These are phyloP conservation scores for Cladorrhinum samala DNA, from an alignment of 495 filamentous ascomycete genomes.

Conservation along the genomic window DNA sequence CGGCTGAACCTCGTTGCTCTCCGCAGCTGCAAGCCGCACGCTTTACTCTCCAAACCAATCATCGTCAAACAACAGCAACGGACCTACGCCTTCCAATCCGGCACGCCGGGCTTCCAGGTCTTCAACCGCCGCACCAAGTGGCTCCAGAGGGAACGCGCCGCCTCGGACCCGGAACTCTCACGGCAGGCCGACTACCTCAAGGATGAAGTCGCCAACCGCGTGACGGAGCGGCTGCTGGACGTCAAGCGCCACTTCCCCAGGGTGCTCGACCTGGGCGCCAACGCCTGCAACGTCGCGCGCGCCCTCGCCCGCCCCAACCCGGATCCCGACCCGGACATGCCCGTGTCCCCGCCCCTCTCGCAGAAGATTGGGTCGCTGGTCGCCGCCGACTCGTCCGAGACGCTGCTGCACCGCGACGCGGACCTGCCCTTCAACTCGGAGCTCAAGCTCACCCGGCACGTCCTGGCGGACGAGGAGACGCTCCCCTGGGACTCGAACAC, in stretches of 20 bases:
- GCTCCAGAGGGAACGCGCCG: constrained; percentile 83
- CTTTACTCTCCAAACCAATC: no score
- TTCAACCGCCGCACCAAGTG: constrained; percentile 87
- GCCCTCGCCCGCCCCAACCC: constrained; percentile 64
- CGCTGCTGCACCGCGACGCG: constrained; percentile 77
- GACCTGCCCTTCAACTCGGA: constrained; percentile 72
- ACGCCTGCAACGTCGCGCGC: constrained; percentile 88
- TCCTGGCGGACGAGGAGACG: constrained; percentile 62
- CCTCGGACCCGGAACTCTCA: constrained; percentile 60
- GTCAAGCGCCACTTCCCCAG: constrained; percentile 80
- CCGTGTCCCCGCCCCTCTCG: constrained; percentile 56
- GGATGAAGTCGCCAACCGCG: constrained; percentile 78
- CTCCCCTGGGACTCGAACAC: constrained; percentile 70
- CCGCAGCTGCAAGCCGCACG: no score
- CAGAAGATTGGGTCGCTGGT: constrained; percentile 63
- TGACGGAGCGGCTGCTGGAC: constrained; percentile 87
- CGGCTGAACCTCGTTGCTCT: constrained; percentile 26
- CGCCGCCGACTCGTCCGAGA: constrained; percentile 71
- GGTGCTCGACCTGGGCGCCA: constrained; percentile 91
- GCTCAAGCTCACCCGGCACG: constrained; percentile 62
- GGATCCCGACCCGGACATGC: constrained; percentile 46
- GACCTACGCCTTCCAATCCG: constrained; percentile 70
- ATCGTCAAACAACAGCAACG: constrained; percentile 40
- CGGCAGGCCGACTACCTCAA: constrained; percentile 83
- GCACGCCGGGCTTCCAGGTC: constrained; percentile 79